A percentile compares a stretch with the other conserved stretches of the same genome.
phyloP scores from a whole-genome alignment of 352 stramenopile species.

The Thalassiosira oceanica region DNA sequence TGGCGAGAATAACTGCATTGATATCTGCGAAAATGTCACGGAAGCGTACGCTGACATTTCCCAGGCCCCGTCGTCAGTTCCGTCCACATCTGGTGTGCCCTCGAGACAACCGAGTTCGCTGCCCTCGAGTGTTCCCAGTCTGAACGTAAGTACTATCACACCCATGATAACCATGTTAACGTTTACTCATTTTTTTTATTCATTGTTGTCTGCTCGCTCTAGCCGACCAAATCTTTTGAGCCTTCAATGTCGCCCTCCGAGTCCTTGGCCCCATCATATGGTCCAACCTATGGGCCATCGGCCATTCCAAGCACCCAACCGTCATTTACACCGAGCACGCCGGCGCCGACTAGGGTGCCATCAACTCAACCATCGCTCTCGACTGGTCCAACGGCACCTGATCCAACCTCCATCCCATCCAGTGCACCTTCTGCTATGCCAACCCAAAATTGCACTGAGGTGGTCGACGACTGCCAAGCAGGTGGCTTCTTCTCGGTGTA shows the following conservation, averaged over 20 bases:
- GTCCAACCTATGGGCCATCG: too few relatives aligned
- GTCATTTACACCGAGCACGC: background rate
- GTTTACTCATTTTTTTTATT: too few relatives aligned
- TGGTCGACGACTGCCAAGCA: constrained; percentile 9
- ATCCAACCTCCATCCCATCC: constrained; percentile 2
- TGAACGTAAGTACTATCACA: too few relatives aligned
- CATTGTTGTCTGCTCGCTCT: too few relatives aligned
- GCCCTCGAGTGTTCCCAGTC: too few relatives aligned
- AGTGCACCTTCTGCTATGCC: constrained; percentile 5
- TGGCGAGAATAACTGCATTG: constrained; percentile 1
- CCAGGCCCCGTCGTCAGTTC: constrained; percentile 13
- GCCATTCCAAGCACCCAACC: background rate
- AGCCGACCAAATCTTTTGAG: too few relatives aligned
- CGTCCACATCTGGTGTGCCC: constrained; percentile 8
- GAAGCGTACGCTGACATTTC: constrained; percentile 8
- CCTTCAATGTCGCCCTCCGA: background rate
- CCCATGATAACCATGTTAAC: too few relatives aligned
- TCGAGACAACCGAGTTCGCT: constrained; percentile 1
- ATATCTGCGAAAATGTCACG: constrained; percentile 13
- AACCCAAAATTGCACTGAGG: constrained; percentile 15
- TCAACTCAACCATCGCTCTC: constrained; percentile 5
- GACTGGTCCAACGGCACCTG: background rate
- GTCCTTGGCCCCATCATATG: too few relatives aligned
- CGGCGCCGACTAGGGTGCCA: background rate
- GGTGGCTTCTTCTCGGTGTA: constrained; percentile 29